Percentiles rank a stretch among this genome's conserved stretches.
phyloP scores from a whole-genome alignment of 148 eudicot genomes.

The Spergularia marina region DNA sequence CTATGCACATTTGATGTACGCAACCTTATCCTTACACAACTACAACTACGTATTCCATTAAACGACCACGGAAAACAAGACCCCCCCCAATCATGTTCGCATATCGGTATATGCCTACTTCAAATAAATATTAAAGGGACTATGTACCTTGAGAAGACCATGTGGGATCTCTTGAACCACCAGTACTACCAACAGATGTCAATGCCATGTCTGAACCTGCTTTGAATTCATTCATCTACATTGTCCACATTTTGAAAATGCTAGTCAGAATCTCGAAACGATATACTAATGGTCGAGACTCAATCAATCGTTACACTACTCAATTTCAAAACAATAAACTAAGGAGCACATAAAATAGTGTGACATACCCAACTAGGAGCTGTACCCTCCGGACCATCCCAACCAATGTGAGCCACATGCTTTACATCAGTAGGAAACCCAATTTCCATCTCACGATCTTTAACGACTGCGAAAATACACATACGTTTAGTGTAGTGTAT shows the following conservation, averaged over 20 bases:
- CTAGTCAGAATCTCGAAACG: background rate
- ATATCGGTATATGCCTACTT: background rate
- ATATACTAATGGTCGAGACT: background rate
- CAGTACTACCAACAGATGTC: slow-evolving; percentile 33
- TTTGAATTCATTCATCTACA: slow-evolving; percentile 48
- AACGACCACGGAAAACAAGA: background rate
- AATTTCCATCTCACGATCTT: slow-evolving; percentile 74
- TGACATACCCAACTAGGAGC: slow-evolving; percentile 72
- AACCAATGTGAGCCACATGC: slow-evolving; percentile 84
- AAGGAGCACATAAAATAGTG: background rate
- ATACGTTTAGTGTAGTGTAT: background rate
- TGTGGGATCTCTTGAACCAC: slow-evolving; percentile 41
- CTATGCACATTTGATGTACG: background rate
- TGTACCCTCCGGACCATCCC: slow-evolving; percentile 65
- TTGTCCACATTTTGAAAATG: background rate
- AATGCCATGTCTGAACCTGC: slow-evolving; percentile 30
- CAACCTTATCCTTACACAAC: background rate
- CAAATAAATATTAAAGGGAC: background rate
- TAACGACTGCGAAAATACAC: slow-evolving; percentile 42
- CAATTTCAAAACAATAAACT: background rate
- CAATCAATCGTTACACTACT: too few relatives aligned
- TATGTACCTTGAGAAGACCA: slow-evolving; percentile 42
- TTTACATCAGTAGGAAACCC: slow-evolving; percentile 86
- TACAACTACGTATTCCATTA: background rate
- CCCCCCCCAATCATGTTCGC: background rate